phyloP scores from a whole-genome alignment of 805 yeast species.

The Cyberlindnera xishuangbannaensis region DNA sequence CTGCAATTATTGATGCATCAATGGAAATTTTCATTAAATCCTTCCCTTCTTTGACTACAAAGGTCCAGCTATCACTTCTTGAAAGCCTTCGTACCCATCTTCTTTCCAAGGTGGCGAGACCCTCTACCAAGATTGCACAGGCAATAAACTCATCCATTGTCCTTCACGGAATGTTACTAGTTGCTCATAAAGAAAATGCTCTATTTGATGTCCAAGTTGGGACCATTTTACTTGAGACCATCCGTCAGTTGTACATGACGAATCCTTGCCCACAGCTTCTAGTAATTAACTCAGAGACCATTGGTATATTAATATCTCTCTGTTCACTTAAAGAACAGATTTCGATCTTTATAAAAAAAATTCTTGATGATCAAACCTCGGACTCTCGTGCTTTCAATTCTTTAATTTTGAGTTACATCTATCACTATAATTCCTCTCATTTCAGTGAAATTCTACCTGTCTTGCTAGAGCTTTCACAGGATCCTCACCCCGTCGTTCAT shows the following conservation, averaged over 20 bases:
- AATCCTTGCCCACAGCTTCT: conserved; percentile 30
- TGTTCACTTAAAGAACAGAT: conserved; percentile 38
- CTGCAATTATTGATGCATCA: conserved; percentile 66
- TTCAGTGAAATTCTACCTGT: conserved; percentile 48
- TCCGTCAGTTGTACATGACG: conserved; percentile 28
- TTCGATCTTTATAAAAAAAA: conserved; percentile 52
- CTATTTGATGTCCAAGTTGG: conserved; percentile 34
- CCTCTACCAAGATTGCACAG: conserved; percentile 41
- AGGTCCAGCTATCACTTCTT: conserved; percentile 82
- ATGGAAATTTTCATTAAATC: conserved; percentile 68
- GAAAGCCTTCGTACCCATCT: conserved; percentile 66
- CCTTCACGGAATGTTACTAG: conserved; percentile 43
- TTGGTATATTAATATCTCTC: conserved; percentile 45
- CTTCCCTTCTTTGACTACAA: conserved; percentile 65
- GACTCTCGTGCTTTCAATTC: conserved; percentile 54
- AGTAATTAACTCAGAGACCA: conserved; percentile 46
- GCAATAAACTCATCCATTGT: conserved; percentile 60
- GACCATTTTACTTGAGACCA: conserved; percentile 42
- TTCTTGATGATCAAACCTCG: conserved; percentile 64
- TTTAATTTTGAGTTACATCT: conserved; percentile 42
- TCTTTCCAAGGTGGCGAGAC: conserved; percentile 32
- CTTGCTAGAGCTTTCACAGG: conserved; percentile 53
- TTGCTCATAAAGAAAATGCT: conserved; percentile 17
- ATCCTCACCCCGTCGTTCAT: conserved; percentile 84
- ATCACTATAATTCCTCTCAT: conserved; percentile 35